Evolutionary conservation across 2,329 filamentous ascomycete species (phyloP).

Genomic region (Sclerotiophoma versabilis): DNA sequence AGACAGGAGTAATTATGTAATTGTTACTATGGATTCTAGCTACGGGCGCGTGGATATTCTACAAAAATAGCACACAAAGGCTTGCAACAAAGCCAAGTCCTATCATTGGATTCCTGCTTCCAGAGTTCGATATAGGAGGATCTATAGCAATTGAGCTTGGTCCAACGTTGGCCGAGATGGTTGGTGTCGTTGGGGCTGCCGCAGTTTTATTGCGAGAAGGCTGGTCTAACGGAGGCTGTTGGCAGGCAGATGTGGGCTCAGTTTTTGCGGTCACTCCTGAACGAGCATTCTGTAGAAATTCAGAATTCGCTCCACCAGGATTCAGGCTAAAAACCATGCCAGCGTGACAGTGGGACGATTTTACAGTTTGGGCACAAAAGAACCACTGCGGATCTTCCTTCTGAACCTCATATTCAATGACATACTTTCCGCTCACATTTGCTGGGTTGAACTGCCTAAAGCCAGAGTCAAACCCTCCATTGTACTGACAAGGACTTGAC

Average conservation of each 20-base stretch:
- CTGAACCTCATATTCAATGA: slow-evolving; percentile 15
- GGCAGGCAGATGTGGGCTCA: no score
- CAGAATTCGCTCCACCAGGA: slow-evolving; percentile 5
- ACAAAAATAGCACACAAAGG: no score
- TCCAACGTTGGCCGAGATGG: no score
- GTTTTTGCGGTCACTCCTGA: no score
- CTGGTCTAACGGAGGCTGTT: no score
- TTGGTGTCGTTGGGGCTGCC: no score
- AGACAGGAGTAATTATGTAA: background rate
- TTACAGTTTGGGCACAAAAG: slow-evolving; percentile 16
- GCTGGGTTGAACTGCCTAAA: background rate
- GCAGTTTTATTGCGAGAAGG: no score
- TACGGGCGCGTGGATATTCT: no score
- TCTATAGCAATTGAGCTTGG: no score
- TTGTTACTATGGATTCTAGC: background rate
- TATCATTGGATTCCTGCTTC: no score
- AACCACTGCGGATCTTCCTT: slow-evolving; percentile 20
- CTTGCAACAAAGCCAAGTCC: no score
- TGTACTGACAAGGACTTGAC: slow-evolving; percentile 5
- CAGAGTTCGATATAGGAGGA: no score
- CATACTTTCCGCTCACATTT: slow-evolving; percentile 16
- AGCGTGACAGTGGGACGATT: slow-evolving; percentile 15
- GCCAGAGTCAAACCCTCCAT: background rate
- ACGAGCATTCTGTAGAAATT: slow-evolving; percentile 21
- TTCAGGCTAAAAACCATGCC: slow-evolving; percentile 24